Conservation (phyloP, 2,329 filamentous ascomycete species). For the Curvularia verruculosa region DNA sequence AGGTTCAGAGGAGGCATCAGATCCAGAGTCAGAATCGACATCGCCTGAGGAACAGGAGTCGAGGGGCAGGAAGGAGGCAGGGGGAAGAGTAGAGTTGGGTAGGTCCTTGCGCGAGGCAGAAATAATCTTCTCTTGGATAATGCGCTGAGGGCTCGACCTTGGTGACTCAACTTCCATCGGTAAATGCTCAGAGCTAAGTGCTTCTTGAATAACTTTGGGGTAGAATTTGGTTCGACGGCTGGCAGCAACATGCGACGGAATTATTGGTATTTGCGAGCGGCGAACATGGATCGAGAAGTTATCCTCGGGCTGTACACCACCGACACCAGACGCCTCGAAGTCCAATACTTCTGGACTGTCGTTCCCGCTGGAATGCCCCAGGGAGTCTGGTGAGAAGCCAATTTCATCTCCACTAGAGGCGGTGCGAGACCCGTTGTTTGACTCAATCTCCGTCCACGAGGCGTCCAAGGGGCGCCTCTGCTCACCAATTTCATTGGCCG, state of each 20-base stretch:
- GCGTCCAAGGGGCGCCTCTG: conserved; percentile 33
- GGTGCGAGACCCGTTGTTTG: conserved; percentile 40
- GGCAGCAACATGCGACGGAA: neutral
- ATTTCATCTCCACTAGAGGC: conserved; percentile 41
- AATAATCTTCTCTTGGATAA: conserved; percentile 69
- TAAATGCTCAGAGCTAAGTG: conserved; percentile 31
- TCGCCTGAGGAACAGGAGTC: conserved; percentile 46
- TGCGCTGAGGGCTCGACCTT: conserved; percentile 15
- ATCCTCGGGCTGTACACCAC: conserved; percentile 64
- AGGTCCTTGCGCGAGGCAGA: conserved; percentile 70
- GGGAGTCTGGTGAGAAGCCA: conserved; percentile 44
- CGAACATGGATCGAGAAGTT: conserved; percentile 61
- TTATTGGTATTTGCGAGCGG: conserved; percentile 31
- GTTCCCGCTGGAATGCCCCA: conserved; percentile 32
- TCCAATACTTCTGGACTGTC: conserved; percentile 42
- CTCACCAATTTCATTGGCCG: conserved; percentile 36
- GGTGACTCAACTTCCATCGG: conserved; percentile 12
- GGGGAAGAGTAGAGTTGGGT: conserved; percentile 53
- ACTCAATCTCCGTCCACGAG: conserved; percentile 29
- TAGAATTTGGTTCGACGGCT: conserved; percentile 26
- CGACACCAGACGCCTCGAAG: conserved; percentile 61
- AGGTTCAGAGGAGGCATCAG: conserved; percentile 43
- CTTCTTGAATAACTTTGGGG: conserved; percentile 42
- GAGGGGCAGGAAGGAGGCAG: conserved; percentile 52
- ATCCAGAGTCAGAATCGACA: conserved; percentile 46